Evolutionary conservation across 352 stramenopile species (phyloP).

Genomic region (Pythium guiyangense): DNA sequence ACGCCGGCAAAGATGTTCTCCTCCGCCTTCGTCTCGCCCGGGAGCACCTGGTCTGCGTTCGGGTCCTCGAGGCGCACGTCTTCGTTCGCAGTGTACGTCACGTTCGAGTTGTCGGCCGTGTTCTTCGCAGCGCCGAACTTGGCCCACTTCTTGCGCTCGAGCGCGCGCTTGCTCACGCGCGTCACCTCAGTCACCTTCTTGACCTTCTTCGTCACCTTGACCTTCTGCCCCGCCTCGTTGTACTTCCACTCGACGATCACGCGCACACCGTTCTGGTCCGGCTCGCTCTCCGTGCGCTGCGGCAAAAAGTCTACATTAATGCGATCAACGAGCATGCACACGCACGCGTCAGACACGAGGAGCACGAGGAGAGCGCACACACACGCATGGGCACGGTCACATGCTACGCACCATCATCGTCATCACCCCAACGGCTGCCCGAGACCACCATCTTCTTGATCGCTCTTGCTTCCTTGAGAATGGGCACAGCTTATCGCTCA

Average conservation of each 20-base stretch:
- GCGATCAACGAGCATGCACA: no score
- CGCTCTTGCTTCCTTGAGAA: not conserved
- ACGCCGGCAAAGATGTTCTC: conserved; percentile 85
- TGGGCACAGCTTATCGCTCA: not conserved
- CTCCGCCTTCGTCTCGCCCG: conserved; percentile 86
- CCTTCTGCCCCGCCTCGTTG: conserved; percentile 86
- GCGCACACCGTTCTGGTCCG: conserved; percentile 74
- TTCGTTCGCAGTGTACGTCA: conserved; percentile 85
- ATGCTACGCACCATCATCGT: conserved; percentile 60
- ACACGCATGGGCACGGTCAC: not conserved
- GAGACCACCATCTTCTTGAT: conserved; percentile 66
- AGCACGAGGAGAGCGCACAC: not conserved
- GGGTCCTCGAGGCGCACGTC: conserved; percentile 79
- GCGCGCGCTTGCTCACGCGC: conserved; percentile 75
- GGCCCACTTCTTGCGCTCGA: conserved; percentile 79
- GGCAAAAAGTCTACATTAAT: conserved; percentile 51
- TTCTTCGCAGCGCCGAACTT: conserved; percentile 82
- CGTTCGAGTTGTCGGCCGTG: conserved; percentile 73
- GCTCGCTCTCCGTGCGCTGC: conserved; percentile 77
- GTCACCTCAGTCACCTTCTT: conserved; percentile 85
- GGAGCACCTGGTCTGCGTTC: conserved; percentile 82
- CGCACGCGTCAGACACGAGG: not conserved
- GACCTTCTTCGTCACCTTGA: conserved; percentile 89
- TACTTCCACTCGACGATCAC: conserved; percentile 89
- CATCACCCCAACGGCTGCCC: conserved; percentile 70